Evolutionary conservation across 805 yeast species (phyloP).

Genomic region (Wickerhamomyces subpelliculosus): DNA sequence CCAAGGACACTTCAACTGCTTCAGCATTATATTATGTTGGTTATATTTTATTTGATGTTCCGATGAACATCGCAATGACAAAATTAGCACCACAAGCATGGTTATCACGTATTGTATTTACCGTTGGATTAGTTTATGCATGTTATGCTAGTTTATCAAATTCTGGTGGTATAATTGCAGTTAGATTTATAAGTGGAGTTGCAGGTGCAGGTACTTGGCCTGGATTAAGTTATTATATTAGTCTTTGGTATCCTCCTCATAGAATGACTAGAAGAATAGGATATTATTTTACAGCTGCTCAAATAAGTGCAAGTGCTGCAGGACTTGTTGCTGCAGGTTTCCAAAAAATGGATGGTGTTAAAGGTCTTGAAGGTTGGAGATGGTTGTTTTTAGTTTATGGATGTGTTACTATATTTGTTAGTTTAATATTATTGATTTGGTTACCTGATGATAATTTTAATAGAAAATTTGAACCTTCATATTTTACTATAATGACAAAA

Average conservation of each 20-base stretch:
- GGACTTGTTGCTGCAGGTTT: constrained; percentile 85
- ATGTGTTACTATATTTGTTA: constrained; percentile 53
- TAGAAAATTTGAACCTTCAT: constrained; percentile 6
- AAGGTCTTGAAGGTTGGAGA: constrained; percentile 77
- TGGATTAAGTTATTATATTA: constrained; percentile 76
- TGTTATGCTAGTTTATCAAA: constrained; percentile 61
- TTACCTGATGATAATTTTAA: constrained; percentile 51
- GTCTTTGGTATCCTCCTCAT: constrained; percentile 80
- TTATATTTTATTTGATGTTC: constrained; percentile 76
- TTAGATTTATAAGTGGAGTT: constrained; percentile 65
- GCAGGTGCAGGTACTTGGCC: constrained; percentile 91
- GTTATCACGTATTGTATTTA: constrained; percentile 69
- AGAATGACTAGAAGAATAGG: constrained; percentile 76
- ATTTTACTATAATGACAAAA: constrained; percentile 6
- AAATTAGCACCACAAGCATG: constrained; percentile 76
- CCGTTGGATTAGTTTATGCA: constrained; percentile 71
- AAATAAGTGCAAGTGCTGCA: constrained; percentile 82
- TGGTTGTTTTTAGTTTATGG: constrained; percentile 84
- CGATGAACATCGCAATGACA: constrained; percentile 86
- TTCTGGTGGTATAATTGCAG: constrained; percentile 57
- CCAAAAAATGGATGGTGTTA: constrained; percentile 68
- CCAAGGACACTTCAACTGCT: constrained; percentile 63
- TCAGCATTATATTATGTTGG: constrained; percentile 81
- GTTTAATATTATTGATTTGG: constrained; percentile 70
- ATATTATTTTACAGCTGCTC: constrained; percentile 88